Evolutionary conservation across 176 grass and related monocot species (phyloP).

Genomic region (Eremochloa ophiuroides): DNA sequence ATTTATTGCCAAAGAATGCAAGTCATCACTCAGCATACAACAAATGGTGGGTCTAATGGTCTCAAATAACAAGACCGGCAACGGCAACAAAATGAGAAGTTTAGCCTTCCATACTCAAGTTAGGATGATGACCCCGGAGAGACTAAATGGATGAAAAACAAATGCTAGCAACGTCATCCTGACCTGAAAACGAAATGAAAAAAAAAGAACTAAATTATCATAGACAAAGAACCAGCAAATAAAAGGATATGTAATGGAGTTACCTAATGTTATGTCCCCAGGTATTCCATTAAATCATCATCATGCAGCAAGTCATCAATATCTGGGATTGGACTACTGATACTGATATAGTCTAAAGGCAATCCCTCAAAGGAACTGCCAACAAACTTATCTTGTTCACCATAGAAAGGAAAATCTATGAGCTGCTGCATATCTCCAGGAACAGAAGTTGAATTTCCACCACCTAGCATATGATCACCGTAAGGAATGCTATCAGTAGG

Average conservation of each 20-base stretch:
- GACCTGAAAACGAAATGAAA: conserved; percentile 38
- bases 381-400: conserved; percentile 76
- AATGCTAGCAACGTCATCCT: conserved; percentile 4
- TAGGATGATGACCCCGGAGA: conserved; percentile 19
- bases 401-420: conserved; percentile 68
- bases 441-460: conserved; percentile 48
- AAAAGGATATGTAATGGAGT: conserved; percentile 26
- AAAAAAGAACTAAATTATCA: background rate
- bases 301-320: conserved; percentile 85
- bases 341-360: conserved; percentile 80
- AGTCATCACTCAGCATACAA: conserved; percentile 30
- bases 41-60: conserved; percentile 28
- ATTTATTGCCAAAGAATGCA: conserved; percentile 38
- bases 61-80: conserved; percentile 2
- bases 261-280: conserved; percentile 81
- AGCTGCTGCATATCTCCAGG: conserved; percentile 55
- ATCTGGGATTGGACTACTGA: conserved; percentile 77
- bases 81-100: conserved; percentile 37
- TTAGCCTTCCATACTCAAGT: conserved; percentile 45
- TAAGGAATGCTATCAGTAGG: conserved; percentile 55
- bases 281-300: conserved; percentile 95
- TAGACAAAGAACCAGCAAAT: conserved; percentile 20
- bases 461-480: conserved; percentile 35
- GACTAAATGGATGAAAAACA: conserved; percentile 33
- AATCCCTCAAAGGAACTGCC: conserved; percentile 77